Percentiles rank a stretch among this genome's conserved stretches.
phyloP scores from a whole-genome alignment of 768 basidiomycete genomes.

The Suillus ampliporus region DNA sequence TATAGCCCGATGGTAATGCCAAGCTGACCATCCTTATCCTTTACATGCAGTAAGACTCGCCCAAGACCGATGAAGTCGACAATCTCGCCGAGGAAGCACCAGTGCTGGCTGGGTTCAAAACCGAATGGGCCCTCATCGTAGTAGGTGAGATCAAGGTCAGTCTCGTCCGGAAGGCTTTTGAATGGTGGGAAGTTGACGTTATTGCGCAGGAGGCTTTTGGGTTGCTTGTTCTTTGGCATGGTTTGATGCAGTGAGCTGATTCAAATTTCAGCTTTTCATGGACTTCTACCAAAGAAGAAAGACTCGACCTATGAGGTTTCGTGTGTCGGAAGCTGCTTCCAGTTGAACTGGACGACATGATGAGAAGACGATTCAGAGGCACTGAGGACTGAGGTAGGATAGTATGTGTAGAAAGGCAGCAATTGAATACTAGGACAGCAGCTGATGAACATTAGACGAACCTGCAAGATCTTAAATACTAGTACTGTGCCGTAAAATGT shows the following conservation, averaged over 20 bases:
- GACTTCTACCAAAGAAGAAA: background rate
- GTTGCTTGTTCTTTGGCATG: background rate
- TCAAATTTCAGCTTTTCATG: background rate
- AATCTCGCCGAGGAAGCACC: conserved; percentile 42
- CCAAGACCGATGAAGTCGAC: conserved; percentile 20
- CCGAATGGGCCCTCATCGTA: background rate
- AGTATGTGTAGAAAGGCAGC: no score
- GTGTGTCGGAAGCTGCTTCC: background rate
- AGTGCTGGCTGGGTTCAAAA: conserved; percentile 27
- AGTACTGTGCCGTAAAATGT: background rate
- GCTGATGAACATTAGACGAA: background rate
- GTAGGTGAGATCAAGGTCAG: conserved; percentile 19
- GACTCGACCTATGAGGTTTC: background rate
- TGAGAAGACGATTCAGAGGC: background rate
- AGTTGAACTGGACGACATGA: background rate
- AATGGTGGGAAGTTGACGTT: conserved; percentile 35
- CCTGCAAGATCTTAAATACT: background rate
- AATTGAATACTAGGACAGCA: background rate
- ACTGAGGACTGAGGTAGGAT: no score
- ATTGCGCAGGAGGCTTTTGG: conserved; percentile 3
- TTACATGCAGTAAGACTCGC: conserved; percentile 31
- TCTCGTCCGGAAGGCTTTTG: conserved; percentile 28
- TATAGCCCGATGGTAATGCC: conserved; percentile 31
- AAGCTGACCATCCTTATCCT: conserved; percentile 29
- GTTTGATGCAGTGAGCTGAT: background rate